Percentiles rank a stretch among this genome's conserved stretches.
Evolutionary conservation across 192 early-diverging fungal species (phyloP).

Genomic region (Coemansia sp.): DNA sequence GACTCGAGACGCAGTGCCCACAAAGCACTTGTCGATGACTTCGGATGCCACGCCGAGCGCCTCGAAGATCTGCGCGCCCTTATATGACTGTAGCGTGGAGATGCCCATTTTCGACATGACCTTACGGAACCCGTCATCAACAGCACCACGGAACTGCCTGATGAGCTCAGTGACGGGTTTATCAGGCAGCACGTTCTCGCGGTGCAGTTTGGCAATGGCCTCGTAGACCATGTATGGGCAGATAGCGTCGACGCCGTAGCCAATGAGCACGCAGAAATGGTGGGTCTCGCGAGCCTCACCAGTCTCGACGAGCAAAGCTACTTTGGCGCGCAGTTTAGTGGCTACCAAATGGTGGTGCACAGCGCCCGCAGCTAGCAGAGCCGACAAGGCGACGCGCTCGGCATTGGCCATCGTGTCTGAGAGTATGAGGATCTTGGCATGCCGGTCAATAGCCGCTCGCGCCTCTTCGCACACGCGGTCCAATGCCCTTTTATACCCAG

Average conservation of each 20-base stretch:
- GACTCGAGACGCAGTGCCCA: slow-evolving; percentile 94
- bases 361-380: slow-evolving; percentile 85
- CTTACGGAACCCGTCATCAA: slow-evolving; percentile 94
- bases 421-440: slow-evolving; percentile 81
- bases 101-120: slow-evolving; percentile 99
- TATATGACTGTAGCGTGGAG: slow-evolving; percentile 95
- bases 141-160: slow-evolving; percentile 82
- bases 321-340: slow-evolving; percentile 82
- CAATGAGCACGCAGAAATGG: slow-evolving; percentile 92
- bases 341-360: slow-evolving; percentile 94
- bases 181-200: slow-evolving; percentile 69
- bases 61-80: slow-evolving; percentile 99
- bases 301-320: slow-evolving; percentile 87
- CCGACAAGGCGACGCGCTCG: slow-evolving; percentile 78
- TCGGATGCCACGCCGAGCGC: slow-evolving; percentile 87
- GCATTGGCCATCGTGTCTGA: slow-evolving; percentile 69
- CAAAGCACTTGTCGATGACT: slow-evolving; percentile 90
- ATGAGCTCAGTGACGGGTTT: slow-evolving; percentile 67
- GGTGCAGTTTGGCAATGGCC: slow-evolving; percentile 84
- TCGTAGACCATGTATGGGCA: slow-evolving; percentile 94
- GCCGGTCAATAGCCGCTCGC: slow-evolving; percentile 72
- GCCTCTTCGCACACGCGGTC: slow-evolving; percentile 90
- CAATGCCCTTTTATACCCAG: slow-evolving; percentile 74
- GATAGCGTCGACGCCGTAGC: slow-evolving; percentile 94
- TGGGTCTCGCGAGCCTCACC: slow-evolving; percentile 96